Conservation (phyloP, 73 alveolate genomes). For the Breviolum minutum region DNA sequence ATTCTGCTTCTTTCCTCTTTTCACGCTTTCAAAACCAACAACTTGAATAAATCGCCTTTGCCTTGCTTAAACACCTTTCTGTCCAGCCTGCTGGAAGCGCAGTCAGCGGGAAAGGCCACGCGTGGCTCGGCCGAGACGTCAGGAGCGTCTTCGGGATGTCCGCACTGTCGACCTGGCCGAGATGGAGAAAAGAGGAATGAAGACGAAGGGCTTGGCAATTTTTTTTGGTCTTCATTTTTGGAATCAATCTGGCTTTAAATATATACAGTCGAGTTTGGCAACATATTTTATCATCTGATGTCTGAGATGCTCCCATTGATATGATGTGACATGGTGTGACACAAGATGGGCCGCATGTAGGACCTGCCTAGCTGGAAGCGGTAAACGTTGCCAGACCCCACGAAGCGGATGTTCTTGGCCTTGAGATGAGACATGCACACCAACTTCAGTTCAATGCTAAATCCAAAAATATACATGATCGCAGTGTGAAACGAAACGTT, state of each 20-base stretch:
- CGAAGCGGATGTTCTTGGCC: constrained; percentile 71
- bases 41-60: neutral
- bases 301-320: too few species aligned
- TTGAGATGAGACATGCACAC: neutral
- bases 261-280: too few species aligned
- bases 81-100: constrained; percentile 30
- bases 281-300: too few species aligned
- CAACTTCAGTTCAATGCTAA: too few species aligned
- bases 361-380: constrained; percentile 75
- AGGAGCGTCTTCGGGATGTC: constrained; percentile 50
- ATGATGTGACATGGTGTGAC: neutral
- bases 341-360: too few species aligned
- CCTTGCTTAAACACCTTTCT: too few species aligned
- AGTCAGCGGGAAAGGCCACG: constrained; percentile 61
- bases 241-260: too few species aligned
- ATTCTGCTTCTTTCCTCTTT: neutral
- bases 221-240: neutral
- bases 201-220: neutral
- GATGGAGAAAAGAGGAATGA: neutral
- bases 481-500: too few species aligned
- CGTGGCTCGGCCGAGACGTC: constrained; percentile 78
- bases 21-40: neutral
- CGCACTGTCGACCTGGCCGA: constrained; percentile 64
- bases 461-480: too few species aligned
- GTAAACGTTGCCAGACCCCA: neutral